A percentile compares a stretch with the other conserved stretches of the same genome.
phyloP scores from a whole-genome alignment of 352 stramenopile species.

The Thalassiosira hispida region DNA sequence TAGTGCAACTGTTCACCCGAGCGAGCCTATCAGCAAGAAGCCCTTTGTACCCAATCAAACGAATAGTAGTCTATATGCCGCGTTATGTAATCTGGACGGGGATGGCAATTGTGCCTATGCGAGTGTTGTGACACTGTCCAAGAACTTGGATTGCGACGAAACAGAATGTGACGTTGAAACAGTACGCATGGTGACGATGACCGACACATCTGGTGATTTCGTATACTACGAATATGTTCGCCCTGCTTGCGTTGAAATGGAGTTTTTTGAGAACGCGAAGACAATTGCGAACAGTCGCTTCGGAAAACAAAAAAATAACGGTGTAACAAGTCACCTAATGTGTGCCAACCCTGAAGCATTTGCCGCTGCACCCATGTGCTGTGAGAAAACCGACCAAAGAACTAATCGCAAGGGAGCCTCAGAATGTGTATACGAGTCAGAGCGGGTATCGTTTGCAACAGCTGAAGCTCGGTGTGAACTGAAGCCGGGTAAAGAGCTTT shows the following conservation, averaged over 20 bases:
- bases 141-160: conserved; percentile 31
- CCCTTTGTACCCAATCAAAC: not conserved
- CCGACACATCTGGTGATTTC: not conserved
- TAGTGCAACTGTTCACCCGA: not conserved
- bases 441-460: not conserved
- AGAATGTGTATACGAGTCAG: not conserved
- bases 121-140: conserved; percentile 3
- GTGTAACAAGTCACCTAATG: not conserved
- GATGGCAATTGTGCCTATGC: conserved; percentile 23
- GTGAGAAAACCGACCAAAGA: not conserved
- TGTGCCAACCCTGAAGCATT: not conserved
- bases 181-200: conserved; percentile 31
- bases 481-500: not conserved
- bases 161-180: conserved; percentile 35
- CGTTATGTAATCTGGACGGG: not conserved
- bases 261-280: conserved; percentile 50
- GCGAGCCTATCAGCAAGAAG: not conserved
- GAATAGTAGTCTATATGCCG: not conserved
- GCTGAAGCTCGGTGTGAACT: not conserved
- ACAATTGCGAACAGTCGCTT: not conserved
- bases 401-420: not conserved
- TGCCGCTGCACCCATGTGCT: not conserved
- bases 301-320: not conserved
- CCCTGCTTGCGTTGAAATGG: conserved; percentile 49
- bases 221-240: conserved; percentile 59